Conservation (phyloP, 306 rosid genomes). For the Astragalus membranaceus region DNA sequence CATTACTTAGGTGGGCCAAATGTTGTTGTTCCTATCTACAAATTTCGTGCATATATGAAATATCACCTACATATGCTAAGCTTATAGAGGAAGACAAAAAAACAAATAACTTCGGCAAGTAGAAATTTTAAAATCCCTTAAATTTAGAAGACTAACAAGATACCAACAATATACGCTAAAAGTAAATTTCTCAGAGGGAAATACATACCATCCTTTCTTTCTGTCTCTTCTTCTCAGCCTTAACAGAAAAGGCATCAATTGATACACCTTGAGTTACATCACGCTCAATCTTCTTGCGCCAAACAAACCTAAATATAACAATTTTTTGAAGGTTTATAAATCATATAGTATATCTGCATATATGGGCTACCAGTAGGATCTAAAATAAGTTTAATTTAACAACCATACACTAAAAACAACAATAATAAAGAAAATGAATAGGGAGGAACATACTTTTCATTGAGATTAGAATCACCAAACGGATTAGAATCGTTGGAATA, state of each 20-base stretch:
- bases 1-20: neutral
- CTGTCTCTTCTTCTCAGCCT: constrained; percentile 72
- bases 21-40: neutral
- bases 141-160: neutral
- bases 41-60: neutral
- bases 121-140: neutral
- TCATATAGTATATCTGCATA: neutral
- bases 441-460: constrained; percentile 52
- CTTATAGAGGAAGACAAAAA: neutral
- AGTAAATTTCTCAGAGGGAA: constrained; percentile 1
- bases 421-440: neutral
- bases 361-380: neutral
- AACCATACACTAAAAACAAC: neutral
- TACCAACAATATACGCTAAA: neutral
- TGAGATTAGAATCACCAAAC: constrained; percentile 92
- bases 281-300: constrained; percentile 96
- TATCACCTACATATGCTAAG: neutral
- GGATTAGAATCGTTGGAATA: constrained; percentile 93
- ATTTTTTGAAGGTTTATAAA: neutral
- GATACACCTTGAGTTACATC: constrained; percentile 71
- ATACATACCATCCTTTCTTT: constrained; percentile 75
- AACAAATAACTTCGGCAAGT: neutral
- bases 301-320: constrained; percentile 69
- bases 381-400: neutral
- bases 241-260: constrained; percentile 59